A percentile compares a stretch with the other conserved stretches of the same genome.
Evolutionary conservation across 192 early-diverging fungal genomes (phyloP).

Genomic region (Martensiomyces pterosporus): DNA sequence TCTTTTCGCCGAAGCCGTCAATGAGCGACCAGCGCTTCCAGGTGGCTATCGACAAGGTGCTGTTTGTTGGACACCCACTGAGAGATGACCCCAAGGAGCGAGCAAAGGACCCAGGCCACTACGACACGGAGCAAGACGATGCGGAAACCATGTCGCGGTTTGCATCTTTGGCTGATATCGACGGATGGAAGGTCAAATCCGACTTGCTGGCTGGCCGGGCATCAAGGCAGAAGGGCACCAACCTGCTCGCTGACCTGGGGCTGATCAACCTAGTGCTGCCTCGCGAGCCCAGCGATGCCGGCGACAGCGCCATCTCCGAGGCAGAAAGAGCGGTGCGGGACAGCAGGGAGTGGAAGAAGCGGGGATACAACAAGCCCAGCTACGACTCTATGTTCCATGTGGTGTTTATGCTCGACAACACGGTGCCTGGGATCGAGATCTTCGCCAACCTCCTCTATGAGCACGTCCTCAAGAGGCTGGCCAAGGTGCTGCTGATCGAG

Average conservation of each 20-base stretch:
- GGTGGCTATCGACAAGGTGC: slow-evolving; percentile 77
- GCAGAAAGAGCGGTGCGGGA: slow-evolving; percentile 51
- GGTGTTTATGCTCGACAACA: slow-evolving; percentile 51
- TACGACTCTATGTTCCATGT: slow-evolving; percentile 42
- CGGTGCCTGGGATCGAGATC: slow-evolving; percentile 26
- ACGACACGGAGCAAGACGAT: slow-evolving; percentile 56
- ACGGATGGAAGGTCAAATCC: slow-evolving; percentile 42
- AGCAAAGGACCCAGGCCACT: slow-evolving; percentile 59
- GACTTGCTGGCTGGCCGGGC: slow-evolving; percentile 18
- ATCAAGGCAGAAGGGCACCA: slow-evolving; percentile 23
- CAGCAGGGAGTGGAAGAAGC: slow-evolving; percentile 47
- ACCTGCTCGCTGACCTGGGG: slow-evolving; percentile 44
- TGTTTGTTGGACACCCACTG: slow-evolving; percentile 77
- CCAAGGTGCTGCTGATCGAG: slow-evolving; percentile 47
- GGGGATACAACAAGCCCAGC: slow-evolving; percentile 36
- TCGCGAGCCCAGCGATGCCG: slow-evolving; percentile 49
- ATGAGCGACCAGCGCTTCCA: slow-evolving; percentile 83
- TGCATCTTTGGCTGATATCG: slow-evolving; percentile 25
- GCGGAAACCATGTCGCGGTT: slow-evolving; percentile 45
- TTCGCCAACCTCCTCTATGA: slow-evolving; percentile 47
- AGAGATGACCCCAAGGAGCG: slow-evolving; percentile 48
- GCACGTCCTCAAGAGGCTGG: slow-evolving; percentile 38
- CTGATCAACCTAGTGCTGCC: slow-evolving; percentile 43
- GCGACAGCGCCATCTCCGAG: slow-evolving; percentile 44
- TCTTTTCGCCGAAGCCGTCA: slow-evolving; percentile 80